A percentile compares a stretch with the other conserved stretches of the same genome.
phyloP scores from a whole-genome alignment of 345 rosid genomes.

The Populus nigra region DNA sequence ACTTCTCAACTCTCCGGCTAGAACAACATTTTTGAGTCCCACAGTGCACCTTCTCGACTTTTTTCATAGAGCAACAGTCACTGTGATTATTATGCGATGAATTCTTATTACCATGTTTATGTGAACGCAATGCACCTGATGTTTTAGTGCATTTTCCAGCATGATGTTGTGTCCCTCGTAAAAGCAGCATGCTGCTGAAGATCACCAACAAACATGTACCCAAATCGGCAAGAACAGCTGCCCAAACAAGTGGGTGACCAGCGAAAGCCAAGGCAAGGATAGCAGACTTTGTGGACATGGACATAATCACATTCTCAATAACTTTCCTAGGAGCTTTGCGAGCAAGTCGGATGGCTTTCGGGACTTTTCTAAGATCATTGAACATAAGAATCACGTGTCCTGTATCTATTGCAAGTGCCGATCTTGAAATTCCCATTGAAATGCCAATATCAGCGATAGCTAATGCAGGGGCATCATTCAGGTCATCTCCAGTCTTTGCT shows the following conservation, averaged over 20 bases:
- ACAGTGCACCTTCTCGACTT: background rate
- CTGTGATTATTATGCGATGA: constrained; percentile 7
- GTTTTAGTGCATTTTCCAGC: constrained; percentile 30
- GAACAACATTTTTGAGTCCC: background rate
- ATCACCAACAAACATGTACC: constrained; percentile 89
- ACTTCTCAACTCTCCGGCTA: background rate
- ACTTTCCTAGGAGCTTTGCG: constrained; percentile 61
- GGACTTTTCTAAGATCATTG: constrained; percentile 70
- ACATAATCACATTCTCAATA: constrained; percentile 57
- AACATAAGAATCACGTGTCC: constrained; percentile 82
- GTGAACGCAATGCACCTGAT: background rate
- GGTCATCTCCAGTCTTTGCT: constrained; percentile 85
- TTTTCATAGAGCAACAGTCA: background rate
- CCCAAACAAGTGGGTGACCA: constrained; percentile 87
- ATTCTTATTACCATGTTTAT: constrained; percentile 3
- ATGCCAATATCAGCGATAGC: constrained; percentile 89
- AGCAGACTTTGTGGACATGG: constrained; percentile 58
- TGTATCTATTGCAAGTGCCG: constrained; percentile 83
- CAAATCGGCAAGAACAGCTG: constrained; percentile 82
- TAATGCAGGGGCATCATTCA: constrained; percentile 92
- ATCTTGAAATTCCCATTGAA: constrained; percentile 89
- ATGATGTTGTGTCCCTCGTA: constrained; percentile 23
- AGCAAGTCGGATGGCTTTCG: constrained; percentile 59
- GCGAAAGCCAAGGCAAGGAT: constrained; percentile 69
- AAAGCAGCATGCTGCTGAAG: constrained; percentile 71